Percentiles rank a stretch among this genome's conserved stretches.
Conservation (phyloP, 208 protist species). For the Tritrichomonas musculus region DNA sequence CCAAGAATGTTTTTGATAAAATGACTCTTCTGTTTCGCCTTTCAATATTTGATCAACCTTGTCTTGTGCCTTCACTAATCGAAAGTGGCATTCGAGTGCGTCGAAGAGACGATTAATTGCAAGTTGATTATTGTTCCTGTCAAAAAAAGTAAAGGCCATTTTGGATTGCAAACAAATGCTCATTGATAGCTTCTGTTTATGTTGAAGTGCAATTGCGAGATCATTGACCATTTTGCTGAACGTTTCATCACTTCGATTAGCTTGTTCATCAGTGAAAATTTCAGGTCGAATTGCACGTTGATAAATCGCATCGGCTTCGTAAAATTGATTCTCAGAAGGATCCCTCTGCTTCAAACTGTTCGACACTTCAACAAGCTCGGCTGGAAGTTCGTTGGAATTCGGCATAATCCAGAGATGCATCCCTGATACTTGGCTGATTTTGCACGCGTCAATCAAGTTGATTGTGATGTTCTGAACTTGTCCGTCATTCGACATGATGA, state of each 20-base stretch:
- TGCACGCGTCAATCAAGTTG: not conserved
- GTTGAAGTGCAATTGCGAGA: not conserved
- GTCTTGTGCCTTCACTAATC: not conserved
- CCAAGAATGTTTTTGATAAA: conserved; percentile 26
- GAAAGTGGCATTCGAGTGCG: not conserved
- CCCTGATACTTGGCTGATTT: not conserved
- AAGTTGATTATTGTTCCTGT: not conserved
- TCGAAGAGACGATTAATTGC: not conserved
- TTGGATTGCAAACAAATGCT: not conserved
- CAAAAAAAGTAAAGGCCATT: not conserved
- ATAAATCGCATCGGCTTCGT: not conserved
- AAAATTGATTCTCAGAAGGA: not conserved
- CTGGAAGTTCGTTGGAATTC: not conserved
- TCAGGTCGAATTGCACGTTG: not conserved
- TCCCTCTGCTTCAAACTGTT: not conserved
- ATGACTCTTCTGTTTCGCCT: not conserved
- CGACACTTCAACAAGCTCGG: not conserved
- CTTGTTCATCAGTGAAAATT: not conserved
- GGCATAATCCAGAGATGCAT: not conserved
- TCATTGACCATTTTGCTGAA: not conserved
- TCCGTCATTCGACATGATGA: not conserved
- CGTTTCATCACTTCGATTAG: not conserved
- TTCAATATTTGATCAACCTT: not conserved
- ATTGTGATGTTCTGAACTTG: not conserved
- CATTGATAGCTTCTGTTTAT: conserved; percentile 23